These are phyloP conservation scores for Scheffersomyces titani DNA, from an alignment of 1,139 yeast species.

Conservation along the genomic window DNA sequence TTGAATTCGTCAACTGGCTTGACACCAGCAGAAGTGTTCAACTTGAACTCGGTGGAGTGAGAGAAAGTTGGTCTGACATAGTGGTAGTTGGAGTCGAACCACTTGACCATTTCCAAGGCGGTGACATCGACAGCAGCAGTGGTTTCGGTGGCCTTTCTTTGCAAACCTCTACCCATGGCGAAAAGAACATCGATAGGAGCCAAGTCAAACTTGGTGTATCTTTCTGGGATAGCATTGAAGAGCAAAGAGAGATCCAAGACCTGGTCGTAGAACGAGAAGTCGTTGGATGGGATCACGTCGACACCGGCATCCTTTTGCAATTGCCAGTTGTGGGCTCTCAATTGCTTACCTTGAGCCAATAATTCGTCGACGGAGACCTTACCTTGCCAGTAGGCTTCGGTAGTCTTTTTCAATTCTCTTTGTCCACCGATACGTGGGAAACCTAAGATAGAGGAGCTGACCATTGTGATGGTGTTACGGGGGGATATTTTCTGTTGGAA, in stretches of 20 bases:
- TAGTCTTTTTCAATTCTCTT: slow-evolving; percentile 98
- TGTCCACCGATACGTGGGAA: slow-evolving; percentile 99
- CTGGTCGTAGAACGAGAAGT: slow-evolving; percentile 97
- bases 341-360: slow-evolving; percentile 88
- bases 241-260: slow-evolving; percentile 89
- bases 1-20: slow-evolving; percentile 97
- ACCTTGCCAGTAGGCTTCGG: slow-evolving; percentile 98
- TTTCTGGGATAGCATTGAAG: slow-evolving; percentile 94
- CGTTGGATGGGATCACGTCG: slow-evolving; percentile 95
- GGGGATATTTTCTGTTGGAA: background rate
- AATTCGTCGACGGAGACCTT: slow-evolving; percentile 86
- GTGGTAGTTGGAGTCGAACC: slow-evolving; percentile 99
- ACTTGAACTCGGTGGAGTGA: slow-evolving; percentile 91
- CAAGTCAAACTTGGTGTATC: slow-evolving; percentile 90
- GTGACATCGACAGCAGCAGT: slow-evolving; percentile 94
- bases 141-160: slow-evolving; percentile 90
- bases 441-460: slow-evolving; percentile 94
- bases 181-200: slow-evolving; percentile 89
- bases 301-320: slow-evolving; percentile 97
- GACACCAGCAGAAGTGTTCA: slow-evolving; percentile 68
- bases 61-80: slow-evolving; percentile 99
- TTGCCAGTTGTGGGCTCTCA: slow-evolving; percentile 97
- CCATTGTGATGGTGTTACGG: slow-evolving; percentile 52
- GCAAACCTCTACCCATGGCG: slow-evolving; percentile 99
- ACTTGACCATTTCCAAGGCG: slow-evolving; percentile 99